Base-by-base conservation (phyloP, 2,329 filamentous ascomycete genomes). In the Penicillium sp. region DNA sequence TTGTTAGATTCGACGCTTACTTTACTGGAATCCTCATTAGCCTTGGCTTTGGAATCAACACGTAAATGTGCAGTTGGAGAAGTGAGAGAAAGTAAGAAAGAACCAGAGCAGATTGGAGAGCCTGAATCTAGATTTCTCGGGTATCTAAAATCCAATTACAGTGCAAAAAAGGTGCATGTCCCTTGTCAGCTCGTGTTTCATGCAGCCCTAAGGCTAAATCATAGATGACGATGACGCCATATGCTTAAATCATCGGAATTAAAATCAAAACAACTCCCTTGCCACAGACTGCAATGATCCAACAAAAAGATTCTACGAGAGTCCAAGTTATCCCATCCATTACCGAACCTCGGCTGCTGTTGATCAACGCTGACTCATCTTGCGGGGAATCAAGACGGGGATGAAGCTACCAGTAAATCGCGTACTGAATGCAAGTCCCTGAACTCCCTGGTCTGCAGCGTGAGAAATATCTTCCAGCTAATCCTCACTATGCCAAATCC, bases 401-500 rank as follows among this genome's bases (percentile, higher is more conserved):
- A 29, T 29, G 28, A 9, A 36, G 33, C 33, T 36, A 9, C 33
- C 33, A n/a, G 15, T 6, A n/a, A 34, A n/a, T 34, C n/a, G 13
- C 31, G 15, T 18, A 5, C 29, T 29, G 7, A 10, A 29, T 33
- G 12, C 6, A 15, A 13, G 13, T 33, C 6, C 12, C 13, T 39
- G 16, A 39, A 39, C 9, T 9, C 21, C 12, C 36, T 21, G 9
- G 18, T 21, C 16, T 39, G 16, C 36, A 39, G 16, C n/a, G 16
- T 6, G n/a, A 29, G n/a, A 10, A 38, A 18, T 7, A 2, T 7
- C 16, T 39, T 13, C 8, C 16, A 38, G 9, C 9, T 9, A 16
- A 21, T 6, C 5, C 39, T 33, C 10, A 56, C 12, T 31, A 81
- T 81, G 78, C 60, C 74, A 21, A 70, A 66, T 42, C 74, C 78